These are phyloP conservation scores for Chrysanthemum seticuspe DNA, from an alignment of 129 eudicot species.

Conservation along the genomic window DNA sequence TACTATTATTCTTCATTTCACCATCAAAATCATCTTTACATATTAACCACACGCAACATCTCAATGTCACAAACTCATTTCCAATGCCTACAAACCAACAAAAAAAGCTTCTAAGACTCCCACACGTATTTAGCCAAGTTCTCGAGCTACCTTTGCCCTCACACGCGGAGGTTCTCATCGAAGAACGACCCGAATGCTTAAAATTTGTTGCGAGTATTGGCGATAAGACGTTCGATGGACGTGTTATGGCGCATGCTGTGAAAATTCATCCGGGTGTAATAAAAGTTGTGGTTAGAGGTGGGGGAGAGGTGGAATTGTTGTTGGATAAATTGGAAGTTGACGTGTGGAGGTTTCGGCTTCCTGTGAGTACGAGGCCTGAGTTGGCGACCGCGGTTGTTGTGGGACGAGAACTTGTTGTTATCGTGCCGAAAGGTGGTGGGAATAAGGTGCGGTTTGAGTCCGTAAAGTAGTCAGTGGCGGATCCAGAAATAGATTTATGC, in stretches of 20 bases:
- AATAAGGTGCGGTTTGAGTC: background rate
- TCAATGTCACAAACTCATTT: background rate
- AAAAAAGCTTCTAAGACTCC: conserved; percentile 60
- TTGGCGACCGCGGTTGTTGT: conserved; percentile 45
- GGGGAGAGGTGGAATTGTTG: conserved; percentile 32
- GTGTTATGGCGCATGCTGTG: conserved; percentile 50
- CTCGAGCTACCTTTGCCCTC: conserved; percentile 70
- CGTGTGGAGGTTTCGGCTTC: conserved; percentile 67
- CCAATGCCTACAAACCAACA: conserved; percentile 31
- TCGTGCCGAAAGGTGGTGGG: conserved; percentile 48
- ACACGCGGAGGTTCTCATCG: conserved; percentile 62
- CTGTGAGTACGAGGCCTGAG: conserved; percentile 46
- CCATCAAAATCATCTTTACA: conserved; percentile 19
- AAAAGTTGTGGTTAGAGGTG: conserved; percentile 50
- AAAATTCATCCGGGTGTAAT: conserved; percentile 63
- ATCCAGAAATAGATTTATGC: too few species aligned
- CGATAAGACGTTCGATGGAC: conserved; percentile 14
- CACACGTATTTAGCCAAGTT: conserved; percentile 68
- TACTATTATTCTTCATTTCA: conserved; percentile 15
- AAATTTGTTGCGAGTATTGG: conserved; percentile 36
- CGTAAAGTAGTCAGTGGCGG: too few species aligned
- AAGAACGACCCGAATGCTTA: conserved; percentile 46
- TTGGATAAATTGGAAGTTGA: conserved; percentile 50
- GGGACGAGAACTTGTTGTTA: conserved; percentile 53
- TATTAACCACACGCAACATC: conserved; percentile 20